Percentiles rank a stretch among this genome's conserved stretches.
Evolutionary conservation across 345 rosid species (phyloP).

Genomic region (Citrus sp.): DNA sequence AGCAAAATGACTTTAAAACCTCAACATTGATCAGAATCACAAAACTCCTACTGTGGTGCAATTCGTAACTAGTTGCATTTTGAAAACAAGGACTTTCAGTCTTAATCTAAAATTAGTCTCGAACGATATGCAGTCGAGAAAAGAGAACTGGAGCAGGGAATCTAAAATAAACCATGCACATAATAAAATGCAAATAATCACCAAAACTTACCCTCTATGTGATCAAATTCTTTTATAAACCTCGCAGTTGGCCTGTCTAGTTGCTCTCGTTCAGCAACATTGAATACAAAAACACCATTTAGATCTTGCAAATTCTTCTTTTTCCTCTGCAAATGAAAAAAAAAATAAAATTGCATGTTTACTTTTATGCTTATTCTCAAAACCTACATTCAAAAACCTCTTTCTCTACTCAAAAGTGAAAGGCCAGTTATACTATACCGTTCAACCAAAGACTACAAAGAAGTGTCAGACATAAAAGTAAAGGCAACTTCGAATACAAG

Average conservation of each 20-base stretch:
- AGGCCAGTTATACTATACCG: not conserved
- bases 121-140: not conserved
- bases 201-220: slow-evolving; percentile 55
- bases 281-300: slow-evolving; percentile 71
- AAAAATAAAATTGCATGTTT: not conserved
- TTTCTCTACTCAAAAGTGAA: not conserved
- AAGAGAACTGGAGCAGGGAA: not conserved
- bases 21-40: not conserved
- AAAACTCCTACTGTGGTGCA: not conserved
- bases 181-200: not conserved
- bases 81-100: not conserved
- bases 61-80: not conserved
- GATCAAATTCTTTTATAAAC: slow-evolving; percentile 73
- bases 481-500: not conserved
- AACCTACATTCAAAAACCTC: not conserved
- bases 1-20: not conserved
- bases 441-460: not conserved
- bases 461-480: not conserved
- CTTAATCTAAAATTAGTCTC: not conserved
- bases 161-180: not conserved
- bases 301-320: slow-evolving; percentile 85
- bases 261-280: slow-evolving; percentile 70
- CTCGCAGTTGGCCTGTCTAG: slow-evolving; percentile 88
- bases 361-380: not conserved
- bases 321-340: slow-evolving; percentile 65